These are phyloP conservation scores for grape (Vitis vinifera) DNA, from an alignment of 164 flowering plant genomes.

Conservation along the genomic window ASM3070453v1 NC_081811.1:11713001-11713500, in stretches of 20 bases:
- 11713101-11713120: constrained; percentile 72
- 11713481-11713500: background rate
- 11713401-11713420: constrained; percentile 85
- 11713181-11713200: constrained; percentile 71
- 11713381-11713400: constrained; percentile 74
- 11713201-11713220: constrained; percentile 84
- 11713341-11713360: constrained; percentile 63
- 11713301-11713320: constrained; percentile 82
- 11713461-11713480: background rate
- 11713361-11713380: constrained; percentile 65
- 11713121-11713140: constrained; percentile 73
- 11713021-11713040: constrained; percentile 92
- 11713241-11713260: constrained; percentile 80
- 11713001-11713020: constrained; percentile 81
- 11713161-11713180: constrained; percentile 73
- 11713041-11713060: constrained; percentile 88
- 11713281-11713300: constrained; percentile 85
- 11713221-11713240: constrained; percentile 87
- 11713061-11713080: constrained; percentile 67
- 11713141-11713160: constrained; percentile 75
- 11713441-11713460: too few relatives aligned
- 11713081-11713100: constrained; percentile 91
- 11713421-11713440: constrained; percentile 44
- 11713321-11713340: constrained; percentile 84
- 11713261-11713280: constrained; percentile 85